These are phyloP conservation scores for Sordariomycetes sp. DNA, from an alignment of 2,329 filamentous ascomycete genomes.

Conservation along the genomic window DNA sequence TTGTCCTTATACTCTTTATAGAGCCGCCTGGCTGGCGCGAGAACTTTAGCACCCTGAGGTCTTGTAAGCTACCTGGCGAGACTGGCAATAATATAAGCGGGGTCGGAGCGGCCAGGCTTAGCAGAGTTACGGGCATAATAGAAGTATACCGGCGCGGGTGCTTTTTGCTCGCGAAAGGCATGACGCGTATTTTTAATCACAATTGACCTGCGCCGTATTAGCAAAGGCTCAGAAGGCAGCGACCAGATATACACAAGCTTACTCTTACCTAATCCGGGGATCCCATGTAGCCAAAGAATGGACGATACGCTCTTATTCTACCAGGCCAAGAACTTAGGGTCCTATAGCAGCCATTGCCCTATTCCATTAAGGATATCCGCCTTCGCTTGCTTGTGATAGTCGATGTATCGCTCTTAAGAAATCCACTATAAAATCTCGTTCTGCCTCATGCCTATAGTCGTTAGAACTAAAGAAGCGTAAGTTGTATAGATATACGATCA, in stretches of 20 bases:
- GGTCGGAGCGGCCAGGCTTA: slow-evolving; percentile 5
- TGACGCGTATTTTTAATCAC: slow-evolving; percentile 2
- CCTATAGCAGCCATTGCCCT: slow-evolving; percentile 11
- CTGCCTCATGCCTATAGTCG: background rate
- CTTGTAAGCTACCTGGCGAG: slow-evolving; percentile 4
- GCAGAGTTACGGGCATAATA: slow-evolving; percentile 6
- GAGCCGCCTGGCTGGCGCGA: background rate
- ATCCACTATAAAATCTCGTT: background rate
- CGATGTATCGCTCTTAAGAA: slow-evolving; percentile 1
- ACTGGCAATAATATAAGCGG: slow-evolving; percentile 3
- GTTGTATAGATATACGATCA: no score
- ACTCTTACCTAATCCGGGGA: slow-evolving; percentile 20
- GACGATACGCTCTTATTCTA: slow-evolving; percentile 16
- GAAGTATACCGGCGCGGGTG: slow-evolving; percentile 5
- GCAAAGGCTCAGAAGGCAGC: background rate
- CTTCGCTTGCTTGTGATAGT: slow-evolving; percentile 4
- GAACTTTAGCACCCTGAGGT: background rate
- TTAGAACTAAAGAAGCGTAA: no score
- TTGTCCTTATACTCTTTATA: background rate
- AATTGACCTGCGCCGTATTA: slow-evolving; percentile 1
- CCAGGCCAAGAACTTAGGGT: slow-evolving; percentile 15
- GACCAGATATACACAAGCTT: slow-evolving; percentile 8
- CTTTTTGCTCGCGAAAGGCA: background rate
- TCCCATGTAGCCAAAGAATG: slow-evolving; percentile 22
- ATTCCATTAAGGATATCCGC: slow-evolving; percentile 9